Percentiles rank a stretch among this genome's conserved stretches.
Evolutionary conservation across 441 rosid species (phyloP).

Genomic region (Manihot esculenta): DNA sequence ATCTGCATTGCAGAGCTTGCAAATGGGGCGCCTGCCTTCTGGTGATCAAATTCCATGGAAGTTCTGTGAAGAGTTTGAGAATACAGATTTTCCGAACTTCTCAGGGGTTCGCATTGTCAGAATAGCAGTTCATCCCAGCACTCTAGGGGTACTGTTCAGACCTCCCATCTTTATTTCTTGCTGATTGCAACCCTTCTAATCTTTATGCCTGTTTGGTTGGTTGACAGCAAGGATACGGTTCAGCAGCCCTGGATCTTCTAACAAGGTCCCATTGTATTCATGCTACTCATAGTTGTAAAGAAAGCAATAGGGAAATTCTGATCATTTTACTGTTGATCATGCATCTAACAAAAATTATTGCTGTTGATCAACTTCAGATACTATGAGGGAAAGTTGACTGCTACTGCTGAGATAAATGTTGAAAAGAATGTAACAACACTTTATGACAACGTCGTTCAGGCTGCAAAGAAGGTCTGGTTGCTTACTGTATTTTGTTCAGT

Average conservation of each 20-base stretch:
- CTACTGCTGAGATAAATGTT: slow-evolving; percentile 62
- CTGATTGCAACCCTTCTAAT: slow-evolving; percentile 1
- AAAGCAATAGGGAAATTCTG: not conserved
- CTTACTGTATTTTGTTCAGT: not conserved
- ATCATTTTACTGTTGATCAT: not conserved
- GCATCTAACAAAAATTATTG: not conserved
- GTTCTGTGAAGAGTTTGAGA: slow-evolving; percentile 59
- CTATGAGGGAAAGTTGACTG: slow-evolving; percentile 78
- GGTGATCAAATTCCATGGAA: slow-evolving; percentile 88
- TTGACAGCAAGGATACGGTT: slow-evolving; percentile 86
- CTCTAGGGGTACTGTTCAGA: slow-evolving; percentile 62
- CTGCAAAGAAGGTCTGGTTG: slow-evolving; percentile 67
- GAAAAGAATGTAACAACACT: slow-evolving; percentile 51
- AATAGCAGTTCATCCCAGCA: slow-evolving; percentile 91
- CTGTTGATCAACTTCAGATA: slow-evolving; percentile 46
- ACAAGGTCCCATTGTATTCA: slow-evolving; percentile 45
- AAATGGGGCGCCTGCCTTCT: slow-evolving; percentile 72
- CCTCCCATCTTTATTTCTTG: not conserved
- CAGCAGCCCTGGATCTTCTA: slow-evolving; percentile 82
- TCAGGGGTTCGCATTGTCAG: slow-evolving; percentile 95
- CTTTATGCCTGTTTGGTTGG: slow-evolving; percentile 2
- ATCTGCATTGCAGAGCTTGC: slow-evolving; percentile 66
- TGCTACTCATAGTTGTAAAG: not conserved
- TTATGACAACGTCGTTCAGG: slow-evolving; percentile 51
- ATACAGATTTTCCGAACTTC: slow-evolving; percentile 72